A percentile compares a stretch with the other conserved stretches of the same genome.
phyloP scores from a whole-genome alignment of 2,329 filamentous ascomycete genomes.

The Phaeosphaeria sp. region DNA sequence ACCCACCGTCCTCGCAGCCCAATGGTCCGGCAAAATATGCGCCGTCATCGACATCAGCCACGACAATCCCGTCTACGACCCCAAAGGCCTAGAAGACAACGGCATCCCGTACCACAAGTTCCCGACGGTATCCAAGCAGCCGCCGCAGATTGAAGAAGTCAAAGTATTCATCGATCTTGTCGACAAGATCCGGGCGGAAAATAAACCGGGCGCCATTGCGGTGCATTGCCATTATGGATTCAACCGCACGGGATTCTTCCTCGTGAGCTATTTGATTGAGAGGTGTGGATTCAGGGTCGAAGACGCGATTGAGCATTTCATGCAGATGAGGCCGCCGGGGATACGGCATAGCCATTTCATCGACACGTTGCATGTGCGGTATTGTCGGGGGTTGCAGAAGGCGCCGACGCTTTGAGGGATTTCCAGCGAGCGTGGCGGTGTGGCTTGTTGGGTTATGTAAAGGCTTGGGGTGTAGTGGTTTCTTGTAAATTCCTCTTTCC shows the following conservation, averaged over 20 bases:
- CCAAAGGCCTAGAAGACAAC: conserved; percentile 56
- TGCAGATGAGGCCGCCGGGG: conserved; percentile 74
- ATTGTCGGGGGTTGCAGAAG: conserved; percentile 60
- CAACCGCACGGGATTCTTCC: conserved; percentile 90
- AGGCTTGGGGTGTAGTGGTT: not conserved
- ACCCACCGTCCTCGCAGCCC: conserved; percentile 78
- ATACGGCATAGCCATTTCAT: conserved; percentile 91
- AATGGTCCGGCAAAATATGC: conserved; percentile 63
- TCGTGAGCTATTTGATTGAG: conserved; percentile 91
- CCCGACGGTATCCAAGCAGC: conserved; percentile 89
- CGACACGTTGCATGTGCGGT: conserved; percentile 81
- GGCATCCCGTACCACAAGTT: conserved; percentile 73
- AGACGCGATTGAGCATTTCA: conserved; percentile 82
- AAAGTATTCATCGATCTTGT: conserved; percentile 66
- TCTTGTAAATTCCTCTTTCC: not conserved
- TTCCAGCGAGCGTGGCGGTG: not conserved
- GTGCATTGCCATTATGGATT: conserved; percentile 97
- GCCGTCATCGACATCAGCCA: conserved; percentile 91
- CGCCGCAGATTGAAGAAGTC: conserved; percentile 71
- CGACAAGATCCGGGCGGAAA: conserved; percentile 51
- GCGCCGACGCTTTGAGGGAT: conserved; percentile 37
- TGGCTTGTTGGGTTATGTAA: not conserved
- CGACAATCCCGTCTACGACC: conserved; percentile 88
- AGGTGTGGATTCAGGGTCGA: conserved; percentile 73
- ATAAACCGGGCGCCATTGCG: conserved; percentile 63